Evolutionary conservation across 2,329 filamentous ascomycete species (phyloP), one percentile per base, ranked within the genome.

Genomic region (Fusarium multiceps): DNA sequence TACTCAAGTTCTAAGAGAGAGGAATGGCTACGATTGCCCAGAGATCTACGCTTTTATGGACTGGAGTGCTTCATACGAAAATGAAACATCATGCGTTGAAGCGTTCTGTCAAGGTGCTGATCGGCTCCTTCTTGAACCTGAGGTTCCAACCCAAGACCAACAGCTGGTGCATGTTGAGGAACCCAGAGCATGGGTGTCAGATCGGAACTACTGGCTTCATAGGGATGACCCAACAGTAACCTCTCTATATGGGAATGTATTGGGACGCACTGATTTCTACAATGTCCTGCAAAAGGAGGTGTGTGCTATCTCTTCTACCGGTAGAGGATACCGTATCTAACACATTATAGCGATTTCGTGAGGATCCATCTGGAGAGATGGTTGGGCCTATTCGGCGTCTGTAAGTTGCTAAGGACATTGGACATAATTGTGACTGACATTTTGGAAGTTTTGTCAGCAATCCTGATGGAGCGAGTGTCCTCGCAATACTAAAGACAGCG

Each of bases 371-470:
- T 4, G 49, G 49, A 10, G 32, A 51, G 13, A 51, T 51, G 32
- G n/a, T 51, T 28, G 49, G 49, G 1, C 32, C 49, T 4, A 28
- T 41, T n/a, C 49, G 49, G 1, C 13, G 28, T 13, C 4, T 51
- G 49, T 51, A n/a, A 51, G 49, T 16, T 40, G 4, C 6, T 1
- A 10, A 16, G 18, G 18, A 4, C 14, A 6, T 8, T 25, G 6
- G 3, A 9, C 14, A 8, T 6, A 41, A 10, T 5, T 4, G 5
- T 7, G 3, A 21, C 37, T 58, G 7, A 58, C 5, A 20, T 4
- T 6, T 0, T 27, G 16, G 13, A 27, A 74, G 72, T 3, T 70
- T 68, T 14, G 65, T 74, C 7, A 65, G 66, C 12, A 55, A 72
- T 23, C 41, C 59, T 2, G 47, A 63, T 41, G 59, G 60, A 4